phyloP scores from a whole-genome alignment of 441 rosid species.

The Adansonia grandidieri region DNA sequence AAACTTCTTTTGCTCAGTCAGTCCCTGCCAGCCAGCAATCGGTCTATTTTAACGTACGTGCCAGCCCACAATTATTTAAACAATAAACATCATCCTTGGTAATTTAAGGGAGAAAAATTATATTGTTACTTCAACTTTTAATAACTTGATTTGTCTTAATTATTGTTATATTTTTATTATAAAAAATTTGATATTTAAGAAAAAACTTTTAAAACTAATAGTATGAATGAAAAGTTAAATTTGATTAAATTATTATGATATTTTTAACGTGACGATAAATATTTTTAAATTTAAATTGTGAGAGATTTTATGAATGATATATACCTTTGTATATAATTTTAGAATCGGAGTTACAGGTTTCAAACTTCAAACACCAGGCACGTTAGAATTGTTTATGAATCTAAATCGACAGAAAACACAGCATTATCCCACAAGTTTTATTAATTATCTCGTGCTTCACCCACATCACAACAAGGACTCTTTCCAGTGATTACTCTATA shows the following conservation, averaged over 20 bases:
- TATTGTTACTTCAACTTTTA: not conserved
- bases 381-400: not conserved
- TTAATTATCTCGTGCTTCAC: conserved; percentile 38
- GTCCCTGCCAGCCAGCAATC: not conserved
- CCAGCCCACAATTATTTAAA: no score
- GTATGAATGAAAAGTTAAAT: no score
- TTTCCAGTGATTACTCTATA: not conserved
- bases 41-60: no score
- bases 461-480: not conserved
- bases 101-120: no score
- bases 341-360: conserved; percentile 23
- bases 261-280: no score
- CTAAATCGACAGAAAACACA: conserved; percentile 21
- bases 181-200: no score
- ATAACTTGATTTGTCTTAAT: not conserved
- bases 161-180: no score
- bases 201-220: no score
- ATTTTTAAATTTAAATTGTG: no score
- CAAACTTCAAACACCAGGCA: conserved; percentile 21
- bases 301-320: no score
- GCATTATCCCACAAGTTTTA: conserved; percentile 43
- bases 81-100: no score
- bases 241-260: no score
- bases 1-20: not conserved
- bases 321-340: not conserved